These are phyloP conservation scores for Aspergillus udagawae DNA, from an alignment of 2,329 filamentous ascomycete genomes.

Conservation along the genomic window DNA sequence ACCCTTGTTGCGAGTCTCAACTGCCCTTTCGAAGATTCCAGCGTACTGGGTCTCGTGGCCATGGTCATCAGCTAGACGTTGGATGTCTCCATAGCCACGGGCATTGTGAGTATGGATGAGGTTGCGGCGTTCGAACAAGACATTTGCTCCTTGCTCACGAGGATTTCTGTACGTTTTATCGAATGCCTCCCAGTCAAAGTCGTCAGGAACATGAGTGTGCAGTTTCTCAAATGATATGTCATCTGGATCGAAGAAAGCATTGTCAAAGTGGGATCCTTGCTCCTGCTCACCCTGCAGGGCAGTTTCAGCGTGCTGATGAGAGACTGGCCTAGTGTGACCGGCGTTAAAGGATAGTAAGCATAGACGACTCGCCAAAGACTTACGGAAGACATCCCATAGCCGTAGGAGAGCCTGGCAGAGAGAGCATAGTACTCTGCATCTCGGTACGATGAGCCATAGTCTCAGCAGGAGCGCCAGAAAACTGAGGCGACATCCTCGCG, in stretches of 20 bases:
- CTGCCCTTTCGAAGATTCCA: neutral
- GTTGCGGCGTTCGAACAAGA: neutral
- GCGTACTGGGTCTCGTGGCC: no score
- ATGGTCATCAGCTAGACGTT: neutral
- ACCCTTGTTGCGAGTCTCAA: neutral
- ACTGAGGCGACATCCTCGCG: neutral
- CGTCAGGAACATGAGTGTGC: neutral
- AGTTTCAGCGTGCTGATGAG: neutral
- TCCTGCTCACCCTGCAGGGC: neutral
- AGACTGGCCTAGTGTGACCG: neutral
- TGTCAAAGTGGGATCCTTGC: neutral
- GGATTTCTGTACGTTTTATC: neutral
- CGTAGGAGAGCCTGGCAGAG: neutral
- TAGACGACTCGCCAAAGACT: neutral
- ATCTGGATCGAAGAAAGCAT: neutral
- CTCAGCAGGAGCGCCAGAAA: neutral
- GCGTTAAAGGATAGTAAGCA: neutral
- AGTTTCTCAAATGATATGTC: neutral
- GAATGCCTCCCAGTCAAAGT: neutral
- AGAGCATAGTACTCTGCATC: neutral
- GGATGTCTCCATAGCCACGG: neutral
- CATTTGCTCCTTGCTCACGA: neutral
- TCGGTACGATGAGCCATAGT: neutral
- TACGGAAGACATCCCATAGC: neutral
- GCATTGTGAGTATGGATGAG: neutral